phyloP scores from a whole-genome alignment of 371 early-diverging fungal species.

The Rhizomucor miehei region DNA sequence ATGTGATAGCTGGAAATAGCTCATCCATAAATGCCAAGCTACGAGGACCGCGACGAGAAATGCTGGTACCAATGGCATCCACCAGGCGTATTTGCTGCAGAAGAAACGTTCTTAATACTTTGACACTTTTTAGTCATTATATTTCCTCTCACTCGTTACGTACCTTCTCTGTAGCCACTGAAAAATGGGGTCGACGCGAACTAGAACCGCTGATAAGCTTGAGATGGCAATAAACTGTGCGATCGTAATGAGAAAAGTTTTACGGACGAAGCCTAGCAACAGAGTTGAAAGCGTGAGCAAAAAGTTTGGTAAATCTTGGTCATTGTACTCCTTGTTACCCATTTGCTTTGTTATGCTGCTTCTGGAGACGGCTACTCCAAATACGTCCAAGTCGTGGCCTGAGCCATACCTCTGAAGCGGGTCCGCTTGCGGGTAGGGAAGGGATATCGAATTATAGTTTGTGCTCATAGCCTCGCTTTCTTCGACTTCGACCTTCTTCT shows the following conservation, averaged over 20 bases:
- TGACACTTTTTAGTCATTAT: not conserved
- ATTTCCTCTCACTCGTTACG: not conserved
- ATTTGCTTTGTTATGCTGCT: conserved; percentile 30
- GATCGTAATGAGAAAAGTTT: conserved; percentile 13
- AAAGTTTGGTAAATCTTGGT: no score
- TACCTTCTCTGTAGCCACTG: conserved; percentile 32
- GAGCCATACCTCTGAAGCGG: conserved; percentile 27
- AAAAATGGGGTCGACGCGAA: conserved; percentile 16
- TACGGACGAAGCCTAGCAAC: conserved; percentile 18
- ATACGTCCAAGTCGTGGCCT: conserved; percentile 36
- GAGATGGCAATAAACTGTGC: conserved; percentile 11
- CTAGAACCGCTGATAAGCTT: conserved; percentile 8
- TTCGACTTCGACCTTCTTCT: no score
- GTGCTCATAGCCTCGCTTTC: conserved; percentile 11
- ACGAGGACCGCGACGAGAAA: conserved; percentile 15
- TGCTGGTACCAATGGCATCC: conserved; percentile 29
- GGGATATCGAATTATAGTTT: conserved; percentile 7
- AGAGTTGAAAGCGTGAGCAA: no score
- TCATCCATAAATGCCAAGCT: conserved; percentile 41
- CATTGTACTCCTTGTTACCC: no score
- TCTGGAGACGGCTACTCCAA: conserved; percentile 35
- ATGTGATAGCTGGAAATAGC: conserved; percentile 33
- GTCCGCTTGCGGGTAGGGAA: conserved; percentile 9
- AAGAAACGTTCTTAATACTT: not conserved
- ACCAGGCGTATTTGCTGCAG: conserved; percentile 32